phyloP scores from a whole-genome alignment of 768 basidiomycete genomes.

The Lyophyllum decastes region DNA sequence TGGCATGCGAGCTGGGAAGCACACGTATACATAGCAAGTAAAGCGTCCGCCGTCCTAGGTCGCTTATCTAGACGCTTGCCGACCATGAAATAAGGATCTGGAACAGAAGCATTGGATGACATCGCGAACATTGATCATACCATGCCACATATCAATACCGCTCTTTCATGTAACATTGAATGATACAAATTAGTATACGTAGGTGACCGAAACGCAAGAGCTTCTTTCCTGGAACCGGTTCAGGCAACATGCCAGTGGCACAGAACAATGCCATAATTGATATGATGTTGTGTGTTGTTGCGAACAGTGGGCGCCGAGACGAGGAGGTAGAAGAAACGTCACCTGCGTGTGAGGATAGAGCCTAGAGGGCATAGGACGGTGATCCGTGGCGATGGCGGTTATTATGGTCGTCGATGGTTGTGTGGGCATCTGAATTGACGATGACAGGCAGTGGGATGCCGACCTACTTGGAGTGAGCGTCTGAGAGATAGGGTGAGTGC shows the following conservation, averaged over 20 bases:
- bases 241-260: not conserved
- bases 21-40: not conserved
- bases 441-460: not conserved
- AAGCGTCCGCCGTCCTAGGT: not conserved
- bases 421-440: not conserved
- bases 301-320: not conserved
- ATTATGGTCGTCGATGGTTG: not conserved
- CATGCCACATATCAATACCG: too few relatives aligned
- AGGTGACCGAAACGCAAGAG: not conserved
- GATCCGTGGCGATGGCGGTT: not conserved
- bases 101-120: not conserved
- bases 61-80: slow-evolving; percentile 6
- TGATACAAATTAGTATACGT: not conserved
- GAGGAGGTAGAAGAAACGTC: not conserved
- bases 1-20: not conserved
- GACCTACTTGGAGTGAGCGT: not conserved
- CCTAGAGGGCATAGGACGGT: not conserved
- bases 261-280: not conserved
- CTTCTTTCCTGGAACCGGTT: not conserved
- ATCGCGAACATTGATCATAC: not conserved
- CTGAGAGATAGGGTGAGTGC: not conserved
- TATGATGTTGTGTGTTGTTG: slow-evolving; percentile 1
- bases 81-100: not conserved
- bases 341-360: not conserved
- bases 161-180: too few relatives aligned